A percentile compares a stretch with the other conserved stretches of the same genome.
These are phyloP conservation scores for Cryptococcus jaspeensis DNA, from an alignment of 1,284 basidiomycete genomes.

Conservation along the genomic window DNA sequence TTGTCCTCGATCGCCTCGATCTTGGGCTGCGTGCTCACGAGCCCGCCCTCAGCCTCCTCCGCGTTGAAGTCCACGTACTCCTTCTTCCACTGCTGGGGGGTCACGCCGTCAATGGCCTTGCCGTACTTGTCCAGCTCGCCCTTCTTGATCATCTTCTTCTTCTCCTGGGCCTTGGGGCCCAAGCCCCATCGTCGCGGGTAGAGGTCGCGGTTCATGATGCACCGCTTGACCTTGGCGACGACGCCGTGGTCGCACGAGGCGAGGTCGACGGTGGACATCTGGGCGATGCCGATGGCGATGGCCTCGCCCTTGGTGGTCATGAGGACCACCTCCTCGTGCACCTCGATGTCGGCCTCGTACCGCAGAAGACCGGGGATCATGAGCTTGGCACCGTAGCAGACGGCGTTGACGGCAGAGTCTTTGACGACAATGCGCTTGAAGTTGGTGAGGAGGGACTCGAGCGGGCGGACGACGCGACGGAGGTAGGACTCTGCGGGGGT, in stretches of 20 bases:
- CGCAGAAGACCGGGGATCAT: slow-evolving; percentile 99
- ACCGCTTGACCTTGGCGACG: slow-evolving; percentile 98
- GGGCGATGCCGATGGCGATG: slow-evolving; percentile 94
- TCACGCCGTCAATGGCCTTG: slow-evolving; percentile 84
- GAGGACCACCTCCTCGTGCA: slow-evolving; percentile 95
- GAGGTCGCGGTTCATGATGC: slow-evolving; percentile 99
- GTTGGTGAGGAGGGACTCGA: slow-evolving; percentile 90
- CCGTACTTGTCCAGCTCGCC: slow-evolving; percentile 97
- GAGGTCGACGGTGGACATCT: slow-evolving; percentile 98
- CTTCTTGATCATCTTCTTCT: slow-evolving; percentile 97
- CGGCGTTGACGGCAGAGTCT: slow-evolving; percentile 97
- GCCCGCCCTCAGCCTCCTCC: slow-evolving; percentile 37
- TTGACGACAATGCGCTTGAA: slow-evolving; percentile 99
- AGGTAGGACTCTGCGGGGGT: slow-evolving; percentile 81
- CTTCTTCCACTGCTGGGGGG: slow-evolving; percentile 85
- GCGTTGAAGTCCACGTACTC: slow-evolving; percentile 87
- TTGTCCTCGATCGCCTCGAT: slow-evolving; percentile 56
- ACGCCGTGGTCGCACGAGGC: slow-evolving; percentile 98
- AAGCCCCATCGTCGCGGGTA: slow-evolving; percentile 98
- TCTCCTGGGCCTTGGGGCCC: slow-evolving; percentile 92
- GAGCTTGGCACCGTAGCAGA: slow-evolving; percentile 99
- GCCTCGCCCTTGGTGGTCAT: slow-evolving; percentile 99
- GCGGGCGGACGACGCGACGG: slow-evolving; percentile 87
- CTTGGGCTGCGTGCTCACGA: slow-evolving; percentile 46
- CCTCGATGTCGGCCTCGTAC: slow-evolving; percentile 92